phyloP scores from a whole-genome alignment of 345 rosid species.

The Boechera retrofracta region DNA sequence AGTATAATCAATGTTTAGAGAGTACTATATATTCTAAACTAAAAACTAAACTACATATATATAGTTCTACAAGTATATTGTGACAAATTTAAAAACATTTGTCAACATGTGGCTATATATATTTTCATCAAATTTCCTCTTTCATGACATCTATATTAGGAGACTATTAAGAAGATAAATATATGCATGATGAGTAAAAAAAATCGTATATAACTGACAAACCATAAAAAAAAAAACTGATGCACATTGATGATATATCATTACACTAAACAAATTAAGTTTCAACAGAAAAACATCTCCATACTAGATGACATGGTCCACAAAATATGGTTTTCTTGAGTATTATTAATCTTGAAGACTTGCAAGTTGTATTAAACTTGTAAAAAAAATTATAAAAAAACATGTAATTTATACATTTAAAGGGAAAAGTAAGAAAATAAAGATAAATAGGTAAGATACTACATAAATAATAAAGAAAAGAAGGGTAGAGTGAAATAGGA shows the following conservation, averaged over 20 bases:
- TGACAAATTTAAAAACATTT: too few relatives aligned
- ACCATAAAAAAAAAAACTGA: not conserved
- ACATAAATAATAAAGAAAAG: not conserved
- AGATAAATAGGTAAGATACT: not conserved
- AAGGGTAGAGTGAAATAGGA: conserved; percentile 23
- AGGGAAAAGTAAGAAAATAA: not conserved
- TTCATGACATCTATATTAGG: not conserved
- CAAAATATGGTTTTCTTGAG: conserved; percentile 6
- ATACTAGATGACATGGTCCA: conserved; percentile 21
- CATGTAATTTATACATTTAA: not conserved
- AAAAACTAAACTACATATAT: not conserved
- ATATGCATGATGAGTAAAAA: not conserved
- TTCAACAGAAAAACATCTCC: not conserved
- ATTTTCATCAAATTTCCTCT: not conserved
- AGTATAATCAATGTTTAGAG: too few relatives aligned
- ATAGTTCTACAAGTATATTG: not conserved
- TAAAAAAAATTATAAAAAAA: not conserved
- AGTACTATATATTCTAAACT: not conserved
- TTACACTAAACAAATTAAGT: not conserved
- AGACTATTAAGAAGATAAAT: not conserved
- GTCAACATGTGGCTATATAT: not conserved
- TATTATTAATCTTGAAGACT: conserved; percentile 27
- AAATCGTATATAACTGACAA: not conserved
- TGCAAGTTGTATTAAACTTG: conserved; percentile 22
- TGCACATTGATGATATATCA: conserved; percentile 5